Base-by-base conservation (phyloP, 1,284 basidiomycete species). In the Heterobasidion irregulare region DNA sequence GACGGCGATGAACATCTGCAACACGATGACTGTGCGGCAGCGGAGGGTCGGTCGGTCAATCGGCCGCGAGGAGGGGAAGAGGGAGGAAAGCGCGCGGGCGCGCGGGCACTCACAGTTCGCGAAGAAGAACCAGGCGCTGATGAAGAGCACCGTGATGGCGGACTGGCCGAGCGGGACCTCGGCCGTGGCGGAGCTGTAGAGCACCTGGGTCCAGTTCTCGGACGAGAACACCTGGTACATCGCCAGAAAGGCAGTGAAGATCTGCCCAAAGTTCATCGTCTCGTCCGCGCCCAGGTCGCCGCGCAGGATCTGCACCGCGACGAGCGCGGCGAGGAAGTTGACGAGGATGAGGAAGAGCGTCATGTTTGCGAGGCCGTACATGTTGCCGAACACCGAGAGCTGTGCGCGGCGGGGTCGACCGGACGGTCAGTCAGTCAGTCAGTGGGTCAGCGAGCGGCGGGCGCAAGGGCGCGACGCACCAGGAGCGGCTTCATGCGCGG, bases 1-100 rank as follows among this genome's bases (percentile, higher is more conserved):
- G 53, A 98, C 95, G 38, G 95, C 96, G 65, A 99, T 94, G 75
- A 98, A 98, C 87, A 98, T 92, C 65, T 98, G 94, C 56, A 97
- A 70, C n/a, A 98, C 78, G 64, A 98, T 94, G 74, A 95, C 93
- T 94, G 59, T 1, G 44, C 38, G n/a, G 3, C 38, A 53, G 61
- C 57, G 61, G 53, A 54, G 53, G 19, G 62, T 52, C 26, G 54
- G 26, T 26, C 26, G 26, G n/a, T 16, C 18, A 18, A 18, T 18
- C 18, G 18, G 18, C 18, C 18, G 18, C 18, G 38, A 2, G 38
- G 38, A 15, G 38, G 38, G 19, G 33, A 18, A 18, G 18, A 18
- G 18, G 18, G n/a, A n/a, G n/a, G n/a, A n/a, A 18, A 18, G 18
- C 18, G 18, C 18, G 18, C 18, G 18, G 18, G 18, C 18, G 18